Percentiles rank a stretch among this genome's conserved stretches.
phyloP scores from a whole-genome alignment of 495 filamentous ascomycete species.

The Xylaria flabelliformis region DNA sequence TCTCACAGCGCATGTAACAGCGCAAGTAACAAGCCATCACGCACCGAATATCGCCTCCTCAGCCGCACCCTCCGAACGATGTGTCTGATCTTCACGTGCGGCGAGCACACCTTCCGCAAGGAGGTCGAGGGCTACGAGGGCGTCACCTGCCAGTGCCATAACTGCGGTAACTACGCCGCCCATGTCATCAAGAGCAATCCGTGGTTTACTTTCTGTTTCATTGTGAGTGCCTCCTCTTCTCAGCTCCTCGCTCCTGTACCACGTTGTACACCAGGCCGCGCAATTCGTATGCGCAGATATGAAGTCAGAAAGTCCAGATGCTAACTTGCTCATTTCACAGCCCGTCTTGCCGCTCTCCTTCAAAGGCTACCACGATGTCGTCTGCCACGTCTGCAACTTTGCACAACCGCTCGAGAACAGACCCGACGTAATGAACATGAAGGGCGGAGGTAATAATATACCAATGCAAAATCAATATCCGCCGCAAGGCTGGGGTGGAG shows the following conservation, averaged over 20 bases:
- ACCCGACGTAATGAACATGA: slow-evolving; percentile 56
- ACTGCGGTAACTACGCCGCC: slow-evolving; percentile 62
- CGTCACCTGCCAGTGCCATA: slow-evolving; percentile 60
- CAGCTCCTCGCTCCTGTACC: neutral
- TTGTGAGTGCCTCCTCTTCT: slow-evolving; percentile 46
- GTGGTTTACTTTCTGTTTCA: slow-evolving; percentile 66
- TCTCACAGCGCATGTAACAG: neutral
- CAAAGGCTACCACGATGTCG: slow-evolving; percentile 61
- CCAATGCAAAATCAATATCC: slow-evolving; percentile 52
- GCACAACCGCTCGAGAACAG: slow-evolving; percentile 60
- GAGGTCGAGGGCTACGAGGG: slow-evolving; percentile 62
- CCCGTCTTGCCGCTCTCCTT: slow-evolving; percentile 62
- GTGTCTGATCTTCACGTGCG: slow-evolving; percentile 65
- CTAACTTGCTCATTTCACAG: slow-evolving; percentile 38
- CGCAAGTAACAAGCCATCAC: neutral
- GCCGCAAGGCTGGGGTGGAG: slow-evolving; percentile 28
- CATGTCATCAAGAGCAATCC: slow-evolving; percentile 59
- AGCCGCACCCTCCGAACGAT: slow-evolving; percentile 39
- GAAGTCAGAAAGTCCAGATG: neutral
- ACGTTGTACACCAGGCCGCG: neutral
- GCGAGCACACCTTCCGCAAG: slow-evolving; percentile 62
- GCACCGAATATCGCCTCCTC: slow-evolving; percentile 1
- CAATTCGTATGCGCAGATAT: neutral
- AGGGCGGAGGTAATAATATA: slow-evolving; percentile 47
- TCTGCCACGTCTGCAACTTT: slow-evolving; percentile 62